These are phyloP conservation scores for Macrophomina phaseolina DNA, from an alignment of 2,329 filamentous ascomycete genomes.

Conservation along the genomic window DNA sequence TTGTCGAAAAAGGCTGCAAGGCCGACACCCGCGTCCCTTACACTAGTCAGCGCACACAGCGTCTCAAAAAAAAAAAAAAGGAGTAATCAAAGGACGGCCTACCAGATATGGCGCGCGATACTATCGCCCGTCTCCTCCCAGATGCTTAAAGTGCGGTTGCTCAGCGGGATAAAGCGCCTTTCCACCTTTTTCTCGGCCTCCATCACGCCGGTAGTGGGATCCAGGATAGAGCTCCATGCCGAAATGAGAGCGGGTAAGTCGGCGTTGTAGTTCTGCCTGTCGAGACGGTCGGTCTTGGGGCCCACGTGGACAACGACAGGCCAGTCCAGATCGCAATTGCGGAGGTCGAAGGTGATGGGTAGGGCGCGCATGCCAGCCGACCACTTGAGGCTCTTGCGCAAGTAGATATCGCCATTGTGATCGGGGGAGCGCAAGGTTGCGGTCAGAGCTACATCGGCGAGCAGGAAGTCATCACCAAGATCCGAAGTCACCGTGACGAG, in stretches of 20 bases:
- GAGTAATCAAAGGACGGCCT: conserved; percentile 33
- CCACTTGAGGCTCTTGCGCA: conserved; percentile 54
- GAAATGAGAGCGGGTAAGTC: conserved; percentile 58
- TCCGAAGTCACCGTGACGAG: conserved; percentile 72
- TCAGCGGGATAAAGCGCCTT: conserved; percentile 56
- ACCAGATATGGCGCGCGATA: conserved; percentile 76
- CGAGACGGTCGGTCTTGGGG: conserved; percentile 41
- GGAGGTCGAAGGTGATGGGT: conserved; percentile 50
- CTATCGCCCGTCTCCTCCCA: conserved; percentile 76
- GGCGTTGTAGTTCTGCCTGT: conserved; percentile 34
- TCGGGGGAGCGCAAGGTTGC: conserved; percentile 44
- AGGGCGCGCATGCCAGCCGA: conserved; percentile 50
- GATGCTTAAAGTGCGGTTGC: conserved; percentile 54
- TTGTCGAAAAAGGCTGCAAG: conserved; percentile 59
- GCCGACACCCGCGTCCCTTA: conserved; percentile 64
- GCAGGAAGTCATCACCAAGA: conserved; percentile 68
- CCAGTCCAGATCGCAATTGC: conserved; percentile 45
- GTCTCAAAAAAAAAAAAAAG: neutral
- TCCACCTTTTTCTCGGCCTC: conserved; percentile 61
- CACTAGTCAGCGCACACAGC: conserved; percentile 18
- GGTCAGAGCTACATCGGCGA: conserved; percentile 52
- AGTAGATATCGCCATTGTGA: conserved; percentile 46
- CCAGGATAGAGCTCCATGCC: conserved; percentile 59
- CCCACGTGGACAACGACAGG: conserved; percentile 50
- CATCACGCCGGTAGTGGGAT: conserved; percentile 42